phyloP scores from a whole-genome alignment of 2,329 filamentous ascomycete genomes.

The Neopestalotiopsis rosae region DNA sequence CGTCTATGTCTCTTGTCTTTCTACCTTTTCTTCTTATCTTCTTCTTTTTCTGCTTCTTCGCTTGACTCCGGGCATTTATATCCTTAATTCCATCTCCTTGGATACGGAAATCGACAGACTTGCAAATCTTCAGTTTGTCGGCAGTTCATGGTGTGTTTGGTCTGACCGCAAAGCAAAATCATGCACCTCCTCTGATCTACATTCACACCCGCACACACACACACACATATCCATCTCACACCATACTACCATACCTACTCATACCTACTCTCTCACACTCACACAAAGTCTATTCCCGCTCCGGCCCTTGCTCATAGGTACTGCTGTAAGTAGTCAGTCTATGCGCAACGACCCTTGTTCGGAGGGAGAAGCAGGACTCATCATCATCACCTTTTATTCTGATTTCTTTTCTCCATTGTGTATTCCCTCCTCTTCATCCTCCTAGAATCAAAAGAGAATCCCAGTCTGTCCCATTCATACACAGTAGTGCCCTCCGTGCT shows the following conservation, averaged over 20 bases:
- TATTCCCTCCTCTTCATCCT: background rate
- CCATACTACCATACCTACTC: background rate
- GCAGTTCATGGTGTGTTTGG: background rate
- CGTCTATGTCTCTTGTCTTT: background rate
- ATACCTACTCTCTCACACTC: background rate
- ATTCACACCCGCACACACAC: background rate
- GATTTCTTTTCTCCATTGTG: background rate
- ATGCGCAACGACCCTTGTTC: background rate
- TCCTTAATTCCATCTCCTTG: no score
- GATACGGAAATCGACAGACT: no score
- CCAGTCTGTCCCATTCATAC: background rate
- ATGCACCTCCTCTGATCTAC: background rate
- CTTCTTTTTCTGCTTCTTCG: no score
- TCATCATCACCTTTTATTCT: background rate
- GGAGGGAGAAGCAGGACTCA: background rate
- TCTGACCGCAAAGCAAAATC: background rate
- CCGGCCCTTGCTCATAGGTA: background rate
- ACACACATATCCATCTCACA: background rate
- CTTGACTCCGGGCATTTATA: no score
- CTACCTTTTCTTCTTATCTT: background rate
- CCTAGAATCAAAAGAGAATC: no score
- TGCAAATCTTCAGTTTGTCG: background rate
- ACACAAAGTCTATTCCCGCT: slow-evolving; percentile 3
- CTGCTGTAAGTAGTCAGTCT: background rate
- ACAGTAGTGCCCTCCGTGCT: background rate